Evolutionary conservation across 2,329 filamentous ascomycete genomes (phyloP).

Genomic region (Hymenotorrendiella dingleyae): DNA sequence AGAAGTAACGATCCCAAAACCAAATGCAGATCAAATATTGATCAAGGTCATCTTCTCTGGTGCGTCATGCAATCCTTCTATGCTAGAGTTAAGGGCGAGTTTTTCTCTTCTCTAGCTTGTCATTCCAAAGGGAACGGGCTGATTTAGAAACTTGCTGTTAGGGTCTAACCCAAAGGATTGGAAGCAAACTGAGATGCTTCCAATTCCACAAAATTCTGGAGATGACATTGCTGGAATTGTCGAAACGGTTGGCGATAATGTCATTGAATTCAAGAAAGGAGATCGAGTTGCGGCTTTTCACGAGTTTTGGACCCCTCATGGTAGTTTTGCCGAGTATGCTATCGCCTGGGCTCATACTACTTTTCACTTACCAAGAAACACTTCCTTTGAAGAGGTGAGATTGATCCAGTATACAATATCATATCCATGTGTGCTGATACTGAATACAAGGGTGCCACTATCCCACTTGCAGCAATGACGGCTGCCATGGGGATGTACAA

Average conservation of each 20-base stretch:
- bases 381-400: slow-evolving; percentile 27
- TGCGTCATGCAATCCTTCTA: too few relatives aligned
- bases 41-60: slow-evolving; percentile 30
- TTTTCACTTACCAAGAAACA: slow-evolving; percentile 35
- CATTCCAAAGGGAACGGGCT: too few relatives aligned
- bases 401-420: too few relatives aligned
- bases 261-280: slow-evolving; percentile 38
- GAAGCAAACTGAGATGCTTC: too few relatives aligned
- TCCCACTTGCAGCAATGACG: slow-evolving; percentile 41
- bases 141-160: too few relatives aligned
- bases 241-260: slow-evolving; percentile 41
- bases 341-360: slow-evolving; percentile 50
- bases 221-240: slow-evolving; percentile 37
- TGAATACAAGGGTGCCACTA: slow-evolving; percentile 37
- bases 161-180: slow-evolving; percentile 30
- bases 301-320: slow-evolving; percentile 44
- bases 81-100: too few relatives aligned
- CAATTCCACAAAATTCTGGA: slow-evolving; percentile 24
- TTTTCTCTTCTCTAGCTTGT: too few relatives aligned
- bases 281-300: slow-evolving; percentile 45
- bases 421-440: too few relatives aligned
- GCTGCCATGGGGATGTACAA: slow-evolving; percentile 36
- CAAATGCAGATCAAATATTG: slow-evolving; percentile 28
- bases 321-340: slow-evolving; percentile 57
- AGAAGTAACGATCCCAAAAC: slow-evolving; percentile 28